Base-by-base conservation (phyloP, 208 protist species). In the Phytomonas sp. region DNA sequence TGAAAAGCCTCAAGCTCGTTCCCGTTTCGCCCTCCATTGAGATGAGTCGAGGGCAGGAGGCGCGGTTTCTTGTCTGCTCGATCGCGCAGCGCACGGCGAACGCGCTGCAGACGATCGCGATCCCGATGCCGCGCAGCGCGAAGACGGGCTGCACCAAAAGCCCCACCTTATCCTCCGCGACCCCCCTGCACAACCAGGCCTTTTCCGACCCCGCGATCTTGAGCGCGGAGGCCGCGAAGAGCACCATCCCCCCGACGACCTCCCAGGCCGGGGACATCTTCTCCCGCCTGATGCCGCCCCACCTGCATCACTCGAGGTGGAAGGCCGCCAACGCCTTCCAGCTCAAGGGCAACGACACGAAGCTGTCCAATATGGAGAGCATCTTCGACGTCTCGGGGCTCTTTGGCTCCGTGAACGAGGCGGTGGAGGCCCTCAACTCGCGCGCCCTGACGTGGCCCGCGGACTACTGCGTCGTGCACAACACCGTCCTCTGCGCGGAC, bases 61-160 rank as follows among this genome's bases (percentile, higher is more conserved):
- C 81, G 8, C 79, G 72, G 52, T 74, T 76, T 40, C 70, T 83
- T n/a, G 72, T 63, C 65, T 76, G 74, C 31, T 74, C 80, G 1
- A 42, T 91, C 14, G 81, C 72, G 0, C 73, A 77, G 5, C 80
- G 83, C 37, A 74, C 76, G 62, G 68, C 71, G 19, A 70, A 74
- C 33, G 67, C 71, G 19, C 72, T 74, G 60, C 69, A 72, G 36
- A 79, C 80, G 23, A 93, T 95, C 71, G 63, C 85, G 56, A 95
- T 95, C 42, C 90, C 90, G 10, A 86, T 89, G 80, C 90, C 90
- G 16, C 86, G 90, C 42, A 93, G 87, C 68, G 86, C 84, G 37
- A 93, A 92, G 67, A 81, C 77, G 0, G 82, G 63, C 10, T 81
- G 79, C 66, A 66, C 81, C 8, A 87, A 89, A 49, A 88, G 84